Evolutionary conservation across 805 yeast genomes (phyloP).

Genomic region (Jamesozyma hellenica): DNA sequence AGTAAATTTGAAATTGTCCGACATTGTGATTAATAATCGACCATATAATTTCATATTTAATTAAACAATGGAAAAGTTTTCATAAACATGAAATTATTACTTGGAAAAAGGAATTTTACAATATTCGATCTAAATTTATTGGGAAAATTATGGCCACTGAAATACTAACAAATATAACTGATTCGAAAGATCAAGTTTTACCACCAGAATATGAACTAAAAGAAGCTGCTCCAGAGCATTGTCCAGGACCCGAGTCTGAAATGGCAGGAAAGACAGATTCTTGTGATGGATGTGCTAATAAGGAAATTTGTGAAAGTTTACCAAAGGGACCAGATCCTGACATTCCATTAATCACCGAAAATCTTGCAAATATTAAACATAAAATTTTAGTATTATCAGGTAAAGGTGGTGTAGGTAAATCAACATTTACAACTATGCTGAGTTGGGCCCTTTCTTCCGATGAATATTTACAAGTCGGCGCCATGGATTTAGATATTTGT

Average conservation of each 20-base stretch:
- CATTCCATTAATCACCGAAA: constrained; percentile 58
- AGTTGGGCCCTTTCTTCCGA: constrained; percentile 91
- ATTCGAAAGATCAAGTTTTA: constrained; percentile 9
- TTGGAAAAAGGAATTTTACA: too few relatives aligned
- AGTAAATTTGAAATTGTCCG: too few relatives aligned
- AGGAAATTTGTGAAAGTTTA: constrained; percentile 75
- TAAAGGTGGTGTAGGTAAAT: constrained; percentile 95
- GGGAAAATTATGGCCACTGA: constrained; percentile 7
- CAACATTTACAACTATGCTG: constrained; percentile 92
- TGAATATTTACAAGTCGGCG: constrained; percentile 77
- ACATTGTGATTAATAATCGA: too few relatives aligned
- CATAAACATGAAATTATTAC: too few relatives aligned
- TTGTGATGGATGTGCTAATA: constrained; percentile 90
- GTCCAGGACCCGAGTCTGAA: constrained; percentile 97
- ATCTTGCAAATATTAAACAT: constrained; percentile 58
- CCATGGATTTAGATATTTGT: constrained; percentile 94
- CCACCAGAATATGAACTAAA: constrained; percentile 29
- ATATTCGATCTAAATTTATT: too few relatives aligned
- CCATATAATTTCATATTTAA: too few relatives aligned
- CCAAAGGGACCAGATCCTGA: constrained; percentile 97
- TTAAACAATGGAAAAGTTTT: too few relatives aligned
- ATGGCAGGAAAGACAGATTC: constrained; percentile 90
- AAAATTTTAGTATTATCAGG: constrained; percentile 77
- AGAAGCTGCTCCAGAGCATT: constrained; percentile 90
- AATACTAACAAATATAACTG: constrained; percentile 4